Base-by-base conservation (phyloP, 441 rosid species). In the Eruca vesicaria region DNA sequence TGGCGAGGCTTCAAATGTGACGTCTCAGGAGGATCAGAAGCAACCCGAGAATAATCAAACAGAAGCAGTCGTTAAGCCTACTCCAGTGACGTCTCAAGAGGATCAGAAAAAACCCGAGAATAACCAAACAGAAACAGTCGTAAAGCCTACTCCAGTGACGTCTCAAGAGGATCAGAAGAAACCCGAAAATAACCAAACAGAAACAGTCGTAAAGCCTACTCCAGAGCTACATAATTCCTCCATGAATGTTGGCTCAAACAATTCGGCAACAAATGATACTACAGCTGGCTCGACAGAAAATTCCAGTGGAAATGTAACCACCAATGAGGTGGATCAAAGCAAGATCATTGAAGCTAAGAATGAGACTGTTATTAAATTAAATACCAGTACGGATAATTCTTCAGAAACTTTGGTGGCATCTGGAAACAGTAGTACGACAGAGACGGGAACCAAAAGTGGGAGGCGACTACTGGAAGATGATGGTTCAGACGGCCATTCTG, bases 401-500 rank as follows among this genome's bases (percentile, higher is more conserved):
- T 80, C 90, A 7, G 68, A 60, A 43, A 78, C 63, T 74, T 66
- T 75, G 60, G 86, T 78, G 19, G 64, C 82, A 55, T 50, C 67
- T 52, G 84, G 80, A 69, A 73, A 67, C 69, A 80, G 79, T 79
- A 78, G 67, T 77, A 66, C 79, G 72, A 58, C 80, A 63, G 84
- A 79, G 71, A 86, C 66, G 12, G 84, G 81, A 75, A 75, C 87
- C 78, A 86, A 74, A 63, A 71, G 83, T 79, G 85, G 85, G 75
- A 89, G 99, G 78, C 86, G 87, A 50, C 97, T 96, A 84, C 80
- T 96, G 70, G 91, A 89, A 82, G 91, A 89, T 81, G 73, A 71
- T 72, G 82, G 81, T 70, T 83, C 88, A 19, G 87, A 84, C 68
- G 79, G 80, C 74, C 76, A 79, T 72, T 84, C 91, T 38, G 86